phyloP scores from a whole-genome alignment of 2,329 filamentous ascomycete genomes.

The Penicillium vulpinum region DNA sequence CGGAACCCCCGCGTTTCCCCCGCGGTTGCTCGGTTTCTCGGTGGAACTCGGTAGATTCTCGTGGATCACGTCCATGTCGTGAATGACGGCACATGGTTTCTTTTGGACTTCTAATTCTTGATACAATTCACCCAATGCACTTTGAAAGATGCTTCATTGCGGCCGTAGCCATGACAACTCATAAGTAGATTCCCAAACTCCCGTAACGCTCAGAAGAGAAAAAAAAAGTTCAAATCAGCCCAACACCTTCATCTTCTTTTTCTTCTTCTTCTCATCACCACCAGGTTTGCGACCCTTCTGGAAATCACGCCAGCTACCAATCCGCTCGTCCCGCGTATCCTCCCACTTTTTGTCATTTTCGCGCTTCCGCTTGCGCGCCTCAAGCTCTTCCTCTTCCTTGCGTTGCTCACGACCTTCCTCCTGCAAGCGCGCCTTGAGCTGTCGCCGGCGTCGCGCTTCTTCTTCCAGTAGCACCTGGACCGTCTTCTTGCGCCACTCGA shows the following conservation, averaged over 20 bases:
- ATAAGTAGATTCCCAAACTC: conserved; percentile 1
- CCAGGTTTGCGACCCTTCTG: conserved; percentile 67
- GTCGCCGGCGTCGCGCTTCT: conserved; percentile 77
- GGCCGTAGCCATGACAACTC: background rate
- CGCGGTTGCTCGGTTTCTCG: background rate
- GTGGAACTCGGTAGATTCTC: conserved; percentile 15
- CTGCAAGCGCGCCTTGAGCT: conserved; percentile 92
- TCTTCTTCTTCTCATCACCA: conserved; percentile 57
- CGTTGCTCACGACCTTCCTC: conserved; percentile 90
- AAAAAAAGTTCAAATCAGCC: conserved; percentile 32
- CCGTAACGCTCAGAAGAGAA: conserved; percentile 2
- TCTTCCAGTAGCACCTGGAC: conserved; percentile 89
- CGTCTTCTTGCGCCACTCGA: conserved; percentile 86
- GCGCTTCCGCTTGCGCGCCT: conserved; percentile 77
- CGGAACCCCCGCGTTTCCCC: conserved; percentile 6
- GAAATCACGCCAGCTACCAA: conserved; percentile 91
- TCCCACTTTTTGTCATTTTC: conserved; percentile 97
- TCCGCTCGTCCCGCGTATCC: conserved; percentile 82
- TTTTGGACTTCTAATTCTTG: too few relatives aligned
- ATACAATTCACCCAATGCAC: background rate
- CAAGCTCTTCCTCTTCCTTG: conserved; percentile 80
- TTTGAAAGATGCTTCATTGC: background rate
- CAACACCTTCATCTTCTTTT: conserved; percentile 56
- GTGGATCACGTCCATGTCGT: too few relatives aligned
- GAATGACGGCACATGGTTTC: too few relatives aligned